phyloP scores from a whole-genome alignment of 202 grass and related monocot genomes.

The Setaria italica region DNA sequence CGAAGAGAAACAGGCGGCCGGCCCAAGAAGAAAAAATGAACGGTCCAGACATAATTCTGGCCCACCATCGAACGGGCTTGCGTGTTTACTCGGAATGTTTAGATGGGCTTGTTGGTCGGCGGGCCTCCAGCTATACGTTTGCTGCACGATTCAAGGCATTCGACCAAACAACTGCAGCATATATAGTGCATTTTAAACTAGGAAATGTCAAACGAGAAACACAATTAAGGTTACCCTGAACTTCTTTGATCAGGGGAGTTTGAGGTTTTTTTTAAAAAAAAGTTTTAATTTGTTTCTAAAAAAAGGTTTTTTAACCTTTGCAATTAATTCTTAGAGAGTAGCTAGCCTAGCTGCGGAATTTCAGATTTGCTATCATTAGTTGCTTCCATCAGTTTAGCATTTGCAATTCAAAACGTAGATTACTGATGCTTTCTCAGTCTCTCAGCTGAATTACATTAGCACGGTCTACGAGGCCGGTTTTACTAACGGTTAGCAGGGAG shows the following conservation, averaged over 20 bases:
- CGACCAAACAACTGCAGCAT: neutral
- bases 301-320: too few relatives aligned
- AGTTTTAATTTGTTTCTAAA: too few relatives aligned
- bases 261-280: too few relatives aligned
- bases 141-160: neutral
- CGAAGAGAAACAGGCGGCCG: neutral
- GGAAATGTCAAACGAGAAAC: neutral
- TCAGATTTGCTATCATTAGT: too few relatives aligned
- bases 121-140: too few relatives aligned
- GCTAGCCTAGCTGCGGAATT: too few relatives aligned
- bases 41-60: neutral
- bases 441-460: neutral
- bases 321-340: too few relatives aligned
- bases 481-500: neutral
- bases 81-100: neutral
- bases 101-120: neutral
- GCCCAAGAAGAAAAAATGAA: neutral
- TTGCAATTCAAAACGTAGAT: neutral
- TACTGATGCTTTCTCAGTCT: neutral
- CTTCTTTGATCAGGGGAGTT: too few relatives aligned
- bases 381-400: neutral
- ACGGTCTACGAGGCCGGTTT: constrained; percentile 6
- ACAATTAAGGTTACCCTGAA: neutral
- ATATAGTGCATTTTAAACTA: neutral
- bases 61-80: neutral